Base-by-base conservation (phyloP, 148 eudicot genomes). In the Cornus florida region DNA sequence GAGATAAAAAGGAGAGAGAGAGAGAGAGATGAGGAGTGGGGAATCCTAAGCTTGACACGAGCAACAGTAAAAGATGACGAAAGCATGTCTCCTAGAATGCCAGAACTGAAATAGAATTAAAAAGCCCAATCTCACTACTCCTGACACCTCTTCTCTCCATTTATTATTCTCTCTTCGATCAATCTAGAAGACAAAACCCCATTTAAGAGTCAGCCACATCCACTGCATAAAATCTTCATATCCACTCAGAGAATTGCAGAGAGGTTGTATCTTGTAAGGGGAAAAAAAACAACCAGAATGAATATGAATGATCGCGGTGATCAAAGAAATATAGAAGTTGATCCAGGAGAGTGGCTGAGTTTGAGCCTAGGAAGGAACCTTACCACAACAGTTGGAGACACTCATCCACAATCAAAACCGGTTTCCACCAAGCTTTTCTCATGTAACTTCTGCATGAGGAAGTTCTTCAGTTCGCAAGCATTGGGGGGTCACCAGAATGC, bases 401-500 rank as follows among this genome's bases (percentile, higher is more conserved):
- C 73, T 1, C 76, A 81, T 75, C 67, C 85, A 70, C 83, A 78
- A 60, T 76, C 86, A 24, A 83, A 67, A 84, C 81, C 84, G 23
- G 80, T 72, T 75, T 89, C 90, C 22, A 67, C 80, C 10, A 92
- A 90, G 77, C 75, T 88, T 13, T 92, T 89, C 73, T 85, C 97
- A 17, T 93, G 97, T 73, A 90, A 91, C 77, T 93, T 88, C 83
- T 93, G 97, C 79, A 82, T 53, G 89, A 84, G 97, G 80, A 93
- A 90, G 76, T 93, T 93, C 72, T 91, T 79, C 90, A 93, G 95
- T 67, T 90, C 97, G 39, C 97, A 93, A 82, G 97, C 97, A 41
- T 79, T 93, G 67, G 97, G 97, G 4, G 97, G 97, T 10, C 97
- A 93, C 80, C 97, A 93, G 71, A 93, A 93, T 77, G 97, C 97